These are phyloP conservation scores for Aaosphaeria arxii DNA, from an alignment of 2,329 filamentous ascomycete genomes.

Conservation along the genomic window DNA sequence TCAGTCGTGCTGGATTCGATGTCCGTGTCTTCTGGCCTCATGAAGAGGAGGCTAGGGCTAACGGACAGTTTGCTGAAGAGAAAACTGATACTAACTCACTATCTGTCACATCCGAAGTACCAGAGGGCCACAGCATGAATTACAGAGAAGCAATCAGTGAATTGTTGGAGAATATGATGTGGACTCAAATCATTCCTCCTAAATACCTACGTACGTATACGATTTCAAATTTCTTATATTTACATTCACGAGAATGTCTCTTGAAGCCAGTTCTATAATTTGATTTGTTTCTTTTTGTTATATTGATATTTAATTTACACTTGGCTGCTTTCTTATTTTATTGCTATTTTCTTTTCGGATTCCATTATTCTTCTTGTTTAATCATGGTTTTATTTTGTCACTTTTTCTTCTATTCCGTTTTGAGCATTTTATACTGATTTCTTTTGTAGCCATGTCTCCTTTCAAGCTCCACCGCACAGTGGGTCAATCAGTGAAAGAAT, in stretches of 20 bases:
- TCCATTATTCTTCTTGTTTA: too few species aligned
- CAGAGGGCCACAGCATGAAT: conserved; percentile 51
- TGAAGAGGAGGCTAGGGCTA: conserved; percentile 44
- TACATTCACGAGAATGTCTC: not conserved
- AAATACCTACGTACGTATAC: conserved; percentile 53
- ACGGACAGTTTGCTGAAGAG: conserved; percentile 16
- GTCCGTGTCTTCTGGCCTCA: conserved; percentile 57
- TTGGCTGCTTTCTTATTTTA: too few species aligned
- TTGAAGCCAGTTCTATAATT: not conserved
- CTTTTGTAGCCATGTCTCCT: conserved; percentile 28
- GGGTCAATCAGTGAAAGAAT: conserved; percentile 58
- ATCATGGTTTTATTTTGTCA: too few species aligned
- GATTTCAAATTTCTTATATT: not conserved
- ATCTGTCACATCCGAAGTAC: conserved; percentile 28
- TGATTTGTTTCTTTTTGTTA: not conserved
- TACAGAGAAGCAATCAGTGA: conserved; percentile 62
- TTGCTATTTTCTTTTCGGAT: too few species aligned
- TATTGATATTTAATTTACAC: too few species aligned
- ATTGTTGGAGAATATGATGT: conserved; percentile 62
- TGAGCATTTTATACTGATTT: not conserved
- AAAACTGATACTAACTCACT: conserved; percentile 24
- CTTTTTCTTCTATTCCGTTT: not conserved
- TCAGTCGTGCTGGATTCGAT: conserved; percentile 71
- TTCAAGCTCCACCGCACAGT: conserved; percentile 52
- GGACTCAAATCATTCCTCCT: conserved; percentile 58